These are phyloP conservation scores for Paramecium biaurelia DNA, from an alignment of 73 alveolate species.

Conservation along the genomic window DNA sequence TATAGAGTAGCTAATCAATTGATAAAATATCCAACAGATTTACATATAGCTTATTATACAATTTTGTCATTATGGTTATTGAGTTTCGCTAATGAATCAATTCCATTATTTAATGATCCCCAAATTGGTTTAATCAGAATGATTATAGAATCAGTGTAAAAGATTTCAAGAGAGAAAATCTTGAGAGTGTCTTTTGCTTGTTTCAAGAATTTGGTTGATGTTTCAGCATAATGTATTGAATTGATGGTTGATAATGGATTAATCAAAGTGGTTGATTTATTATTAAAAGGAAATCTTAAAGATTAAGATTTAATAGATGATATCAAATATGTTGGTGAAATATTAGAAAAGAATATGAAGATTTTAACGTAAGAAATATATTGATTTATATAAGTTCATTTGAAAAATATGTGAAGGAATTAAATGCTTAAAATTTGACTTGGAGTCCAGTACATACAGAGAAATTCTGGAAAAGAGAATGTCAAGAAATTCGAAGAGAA, in stretches of 20 bases:
- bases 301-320: slow-evolving; percentile 62
- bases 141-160: slow-evolving; percentile 57
- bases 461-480: slow-evolving; percentile 97
- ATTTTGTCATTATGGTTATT: slow-evolving; percentile 60
- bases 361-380: slow-evolving; percentile 35
- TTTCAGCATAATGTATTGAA: slow-evolving; percentile 40
- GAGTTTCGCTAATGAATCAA: slow-evolving; percentile 19
- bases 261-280: slow-evolving; percentile 53
- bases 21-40: slow-evolving; percentile 50
- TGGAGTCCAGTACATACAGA: slow-evolving; percentile 95
- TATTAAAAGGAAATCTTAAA: slow-evolving; percentile 53
- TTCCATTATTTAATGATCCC: slow-evolving; percentile 49
- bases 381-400: slow-evolving; percentile 68
- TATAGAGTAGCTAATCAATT: not conserved
- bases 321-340: slow-evolving; percentile 58
- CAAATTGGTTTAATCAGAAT: slow-evolving; percentile 27
- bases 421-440: slow-evolving; percentile 78
- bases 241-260: slow-evolving; percentile 56
- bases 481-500: slow-evolving; percentile 85
- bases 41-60: slow-evolving; percentile 52
- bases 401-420: slow-evolving; percentile 91
- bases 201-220: slow-evolving; percentile 49
- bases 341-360: slow-evolving; percentile 60
- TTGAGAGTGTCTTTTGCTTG: slow-evolving; percentile 64
- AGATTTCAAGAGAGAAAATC: slow-evolving; percentile 62